Evolutionary conservation across 768 basidiomycete species (phyloP), one percentile per base, ranked within the genome.

Genomic region (Suillus fuscotomentosus): DNA sequence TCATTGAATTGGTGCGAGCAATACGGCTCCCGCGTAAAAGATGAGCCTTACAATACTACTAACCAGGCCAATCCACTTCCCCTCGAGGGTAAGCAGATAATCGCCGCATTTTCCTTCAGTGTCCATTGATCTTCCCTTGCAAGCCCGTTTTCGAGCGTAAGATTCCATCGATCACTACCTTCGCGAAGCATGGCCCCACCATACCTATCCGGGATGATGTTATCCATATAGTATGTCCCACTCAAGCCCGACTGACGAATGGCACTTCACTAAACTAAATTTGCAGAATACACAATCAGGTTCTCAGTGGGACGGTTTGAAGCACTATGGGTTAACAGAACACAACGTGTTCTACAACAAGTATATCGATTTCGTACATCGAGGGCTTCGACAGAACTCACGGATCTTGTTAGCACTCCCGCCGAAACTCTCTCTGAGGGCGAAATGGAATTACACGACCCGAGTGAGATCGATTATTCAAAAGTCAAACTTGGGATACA

Each of bases 231-330:
- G 86, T 87, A 63, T 34, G 79, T 72, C 31, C 31, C 38, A 31
- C 34, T 34, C 20, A 13, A 38, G 67, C 13, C 17, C 27, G 50
- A 5, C n/a, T 48, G 17, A 22, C 22, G 36, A 31, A 36, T 36
- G 39, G 14, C 31, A 24, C 48, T 27, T 67, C 13, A 24, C 39
- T 24, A 65, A n/a, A 15, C 7, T 62, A 31, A 13, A 47, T 45
- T 15, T 51, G 9, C 68, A 89, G 88, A 89, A 90, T 67, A 88
- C 88, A 0, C 89, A 90, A 75, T 88, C 87, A 0, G 87, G 88
- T 10, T 81, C 86, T 5, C 88, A 90, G 68, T 89, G 88, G 88
- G 88, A 90, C 67, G 87, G 88, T 9, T 62, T 89, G 70, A 80
- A 83, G 65, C 87, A 89, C 67, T 86, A 80, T 68, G 86, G 86